Base-by-base conservation (phyloP, 1,284 basidiomycete genomes). In the Ceratobasidium sp. region DNA sequence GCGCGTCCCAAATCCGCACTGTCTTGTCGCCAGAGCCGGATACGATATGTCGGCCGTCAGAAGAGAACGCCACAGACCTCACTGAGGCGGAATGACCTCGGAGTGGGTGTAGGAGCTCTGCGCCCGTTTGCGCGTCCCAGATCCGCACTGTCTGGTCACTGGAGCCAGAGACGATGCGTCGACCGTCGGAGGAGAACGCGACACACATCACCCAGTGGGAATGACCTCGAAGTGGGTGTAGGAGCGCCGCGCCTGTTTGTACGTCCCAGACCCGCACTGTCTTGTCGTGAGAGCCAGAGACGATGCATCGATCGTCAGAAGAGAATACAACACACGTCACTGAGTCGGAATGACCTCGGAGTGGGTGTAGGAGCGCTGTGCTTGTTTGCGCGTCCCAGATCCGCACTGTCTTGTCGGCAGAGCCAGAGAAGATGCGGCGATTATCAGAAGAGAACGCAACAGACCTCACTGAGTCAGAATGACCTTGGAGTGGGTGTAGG, bases 331-430 rank as follows among this genome's bases (percentile, higher is more conserved):
- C 74, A 13, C 54, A 74, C 2, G 4, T 66, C 6, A 69, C 53
- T 7, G 11, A 4, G 34, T 14, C 13, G 3, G 53, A 31, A 37
- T 74, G 74, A 31, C 63, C 64, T 24, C 39, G 66, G 39, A 41
- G n/a, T n/a, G n/a, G n/a, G n/a, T n/a, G n/a, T n/a, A n/a, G n/a
- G n/a, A n/a, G n/a, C n/a, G n/a, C n/a, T n/a, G n/a, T n/a, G n/a
- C n/a, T n/a, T n/a, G n/a, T 65, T 6, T 37, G 4, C 1, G 48
- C 68, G 39, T 75, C 69, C 76, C 68, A 76, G n/a, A 75, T 1
- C 9, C 49, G 61, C 19, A 76, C 48, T 22, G 74, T 75, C 4
- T 29, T 22, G 34, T 48, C 46, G 1, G 1, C 16, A 48, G 46
- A 48, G 46, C 46, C 46, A 19, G 46, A 48, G 13, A n/a, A 65